Conservation (phyloP, 768 basidiomycete species). For the Kwoniella sp. region DNA sequence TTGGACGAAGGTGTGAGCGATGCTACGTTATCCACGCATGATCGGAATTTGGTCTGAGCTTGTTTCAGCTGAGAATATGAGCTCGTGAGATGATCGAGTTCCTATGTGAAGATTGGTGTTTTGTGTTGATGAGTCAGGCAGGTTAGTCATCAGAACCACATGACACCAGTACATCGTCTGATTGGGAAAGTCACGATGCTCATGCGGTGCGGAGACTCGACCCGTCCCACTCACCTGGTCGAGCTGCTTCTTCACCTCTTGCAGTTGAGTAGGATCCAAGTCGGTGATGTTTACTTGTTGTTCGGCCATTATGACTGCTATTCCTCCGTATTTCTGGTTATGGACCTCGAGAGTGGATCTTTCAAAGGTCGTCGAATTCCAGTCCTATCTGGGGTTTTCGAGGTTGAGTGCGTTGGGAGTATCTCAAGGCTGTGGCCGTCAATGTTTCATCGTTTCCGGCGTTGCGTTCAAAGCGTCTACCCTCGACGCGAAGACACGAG, state of each 20-base stretch:
- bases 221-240: slow-evolving; percentile 86
- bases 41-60: slow-evolving; percentile 87
- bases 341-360: not conserved
- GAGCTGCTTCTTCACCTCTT: slow-evolving; percentile 85
- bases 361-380: no score
- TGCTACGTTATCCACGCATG: slow-evolving; percentile 76
- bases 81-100: slow-evolving; percentile 84
- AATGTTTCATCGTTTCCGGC: no score
- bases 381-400: no score
- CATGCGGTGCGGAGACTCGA: no score
- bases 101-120: slow-evolving; percentile 60
- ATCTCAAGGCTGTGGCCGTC: no score
- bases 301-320: slow-evolving; percentile 58
- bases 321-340: no score
- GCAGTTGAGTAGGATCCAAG: slow-evolving; percentile 80
- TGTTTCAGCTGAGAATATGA: slow-evolving; percentile 91
- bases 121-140: not conserved
- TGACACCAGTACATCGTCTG: no score
- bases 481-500: no score
- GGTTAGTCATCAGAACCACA: no score
- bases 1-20: slow-evolving; percentile 72
- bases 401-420: no score
- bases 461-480: no score
- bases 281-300: slow-evolving; percentile 74
- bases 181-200: no score